These are phyloP conservation scores for Leccinum arenicola DNA, from an alignment of 768 basidiomycete genomes.

Conservation along the genomic window DNA sequence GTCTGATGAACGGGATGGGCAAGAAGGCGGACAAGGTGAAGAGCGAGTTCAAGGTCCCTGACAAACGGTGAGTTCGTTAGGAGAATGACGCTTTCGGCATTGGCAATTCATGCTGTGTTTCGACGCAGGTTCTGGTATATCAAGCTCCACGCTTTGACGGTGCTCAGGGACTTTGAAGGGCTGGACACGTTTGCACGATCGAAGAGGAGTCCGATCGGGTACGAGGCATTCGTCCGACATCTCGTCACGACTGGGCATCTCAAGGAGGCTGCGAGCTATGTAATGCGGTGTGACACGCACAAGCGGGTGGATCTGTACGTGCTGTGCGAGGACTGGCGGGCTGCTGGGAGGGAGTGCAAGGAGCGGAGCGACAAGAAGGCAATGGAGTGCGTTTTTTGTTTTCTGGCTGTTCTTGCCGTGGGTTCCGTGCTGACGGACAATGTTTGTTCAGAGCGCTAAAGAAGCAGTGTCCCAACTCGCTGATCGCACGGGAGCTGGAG, in stretches of 20 bases:
- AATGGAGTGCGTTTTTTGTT: conserved; percentile 64
- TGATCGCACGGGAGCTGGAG: conserved; percentile 78
- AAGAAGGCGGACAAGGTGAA: conserved; percentile 90
- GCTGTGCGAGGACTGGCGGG: conserved; percentile 85
- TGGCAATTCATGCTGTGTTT: not conserved
- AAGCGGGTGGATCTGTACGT: conserved; percentile 86
- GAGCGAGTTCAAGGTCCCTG: conserved; percentile 89
- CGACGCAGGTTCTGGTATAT: conserved; percentile 83
- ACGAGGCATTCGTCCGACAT: conserved; percentile 84
- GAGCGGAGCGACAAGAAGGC: conserved; percentile 82
- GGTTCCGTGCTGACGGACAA: not conserved
- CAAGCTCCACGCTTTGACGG: conserved; percentile 80
- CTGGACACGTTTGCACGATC: conserved; percentile 84
- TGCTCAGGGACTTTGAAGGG: conserved; percentile 79
- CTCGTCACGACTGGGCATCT: conserved; percentile 70
- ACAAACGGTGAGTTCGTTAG: conserved; percentile 68
- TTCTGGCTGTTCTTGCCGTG: too few species aligned
- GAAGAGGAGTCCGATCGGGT: conserved; percentile 92
- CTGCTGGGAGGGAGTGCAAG: conserved; percentile 87
- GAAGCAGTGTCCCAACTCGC: conserved; percentile 72
- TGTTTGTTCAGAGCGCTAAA: conserved; percentile 57
- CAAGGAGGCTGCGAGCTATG: conserved; percentile 76
- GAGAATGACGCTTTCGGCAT: not conserved
- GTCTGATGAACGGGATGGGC: conserved; percentile 72
- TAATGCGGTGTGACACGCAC: conserved; percentile 80